Evolutionary conservation across 345 rosid genomes (phyloP), one percentile per base, ranked within the genome.

Genomic region (Acer yangbiense): DNA sequence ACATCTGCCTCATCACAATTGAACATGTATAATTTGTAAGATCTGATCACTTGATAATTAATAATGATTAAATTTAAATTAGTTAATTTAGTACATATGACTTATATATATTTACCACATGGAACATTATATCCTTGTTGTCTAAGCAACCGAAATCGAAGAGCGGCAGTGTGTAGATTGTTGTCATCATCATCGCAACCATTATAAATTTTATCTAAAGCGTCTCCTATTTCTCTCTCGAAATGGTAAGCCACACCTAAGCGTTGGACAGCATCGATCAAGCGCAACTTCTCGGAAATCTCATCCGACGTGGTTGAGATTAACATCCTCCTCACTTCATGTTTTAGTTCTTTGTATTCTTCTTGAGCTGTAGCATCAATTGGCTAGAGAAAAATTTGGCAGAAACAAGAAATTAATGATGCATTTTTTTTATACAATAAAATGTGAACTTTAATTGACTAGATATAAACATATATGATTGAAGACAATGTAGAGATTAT

Each of bases 261-360:
- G 32, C 80, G 77, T 77, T 86, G 85, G 16, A 81, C 39, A 0
- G 62, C 73, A 73, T 86, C 87, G 9, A 86, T 83, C 27, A 86
- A 72, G 39, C 58, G n/a, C 50, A 85, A 65, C 17, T 74, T 39
- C 46, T 67, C 17, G 0, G 9, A 72, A 16, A 44, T 29, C 27
- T 77, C 58, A 13, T 54, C 27, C 2, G 8, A 0, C 0, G 9
- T 43, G 46, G 32, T 41, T 48, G 23, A 18, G 9, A 41, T 69
- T 25, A 82, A 21, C 78, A 78, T 78, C 62, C 46, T 76, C 74
- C 73, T 76, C 29, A 84, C 81, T 65, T 77, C 79, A 62, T 72
- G 73, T 65, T 76, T 76, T 39, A 81, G 61, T 54, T 5, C 29
- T 54, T 80, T 21, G 8, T 55, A 27, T 46, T 79, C 32, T 12